Conservation (phyloP, 495 filamentous ascomycete genomes). For the Platismatia glauca region DNA sequence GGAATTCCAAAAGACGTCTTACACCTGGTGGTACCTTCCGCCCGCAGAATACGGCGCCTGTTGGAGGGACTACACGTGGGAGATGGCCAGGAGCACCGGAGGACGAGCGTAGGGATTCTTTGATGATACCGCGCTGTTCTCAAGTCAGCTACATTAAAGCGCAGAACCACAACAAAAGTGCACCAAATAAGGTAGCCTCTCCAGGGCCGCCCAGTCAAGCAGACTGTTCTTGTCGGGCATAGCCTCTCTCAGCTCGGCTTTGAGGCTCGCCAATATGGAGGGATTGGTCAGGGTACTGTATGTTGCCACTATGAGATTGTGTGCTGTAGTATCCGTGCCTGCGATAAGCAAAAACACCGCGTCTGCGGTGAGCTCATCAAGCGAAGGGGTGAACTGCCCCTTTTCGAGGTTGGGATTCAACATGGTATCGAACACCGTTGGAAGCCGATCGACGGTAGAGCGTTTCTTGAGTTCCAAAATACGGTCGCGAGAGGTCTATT, state of each 20-base stretch:
- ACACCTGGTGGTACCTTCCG: conserved; percentile 29
- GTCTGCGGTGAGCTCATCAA: conserved; percentile 16
- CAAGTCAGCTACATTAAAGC: background rate
- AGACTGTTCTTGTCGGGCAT: conserved; percentile 24
- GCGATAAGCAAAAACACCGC: conserved; percentile 25
- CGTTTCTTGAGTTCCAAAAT: background rate
- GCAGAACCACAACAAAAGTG: background rate
- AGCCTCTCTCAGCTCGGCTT: conserved; percentile 15
- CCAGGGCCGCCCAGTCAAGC: conserved; percentile 25
- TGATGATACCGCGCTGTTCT: conserved; percentile 29
- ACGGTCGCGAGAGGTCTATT: background rate
- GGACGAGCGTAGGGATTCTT: conserved; percentile 36
- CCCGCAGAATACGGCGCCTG: conserved; percentile 20
- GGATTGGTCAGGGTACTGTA: conserved; percentile 17
- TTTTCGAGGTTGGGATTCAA: background rate
- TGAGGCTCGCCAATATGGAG: conserved; percentile 2
- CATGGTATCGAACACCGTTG: background rate
- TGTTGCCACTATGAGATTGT: conserved; percentile 11
- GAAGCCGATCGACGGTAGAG: background rate
- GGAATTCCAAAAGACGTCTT: background rate
- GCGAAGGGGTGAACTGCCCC: background rate
- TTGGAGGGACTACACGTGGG: conserved; percentile 21
- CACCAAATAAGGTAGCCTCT: conserved; percentile 31
- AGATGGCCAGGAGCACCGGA: conserved; percentile 23
- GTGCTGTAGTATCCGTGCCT: conserved; percentile 15